phyloP scores from a whole-genome alignment of 495 filamentous ascomycete genomes.

The Massariosphaeria phaeospora region DNA sequence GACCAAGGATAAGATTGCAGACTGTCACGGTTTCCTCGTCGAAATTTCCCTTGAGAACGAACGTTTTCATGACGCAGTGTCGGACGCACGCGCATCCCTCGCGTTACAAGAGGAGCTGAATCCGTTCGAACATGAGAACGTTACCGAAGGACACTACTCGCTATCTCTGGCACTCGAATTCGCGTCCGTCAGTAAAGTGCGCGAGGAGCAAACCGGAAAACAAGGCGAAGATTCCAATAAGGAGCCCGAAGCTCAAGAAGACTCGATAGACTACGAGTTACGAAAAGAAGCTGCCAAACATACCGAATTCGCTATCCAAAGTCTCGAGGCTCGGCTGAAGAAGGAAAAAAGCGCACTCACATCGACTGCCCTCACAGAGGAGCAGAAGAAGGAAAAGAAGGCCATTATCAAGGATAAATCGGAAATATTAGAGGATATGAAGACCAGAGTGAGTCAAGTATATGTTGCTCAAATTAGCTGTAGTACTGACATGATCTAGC shows the following conservation, averaged over 20 bases:
- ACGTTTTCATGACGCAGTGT: constrained; percentile 73
- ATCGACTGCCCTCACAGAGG: neutral
- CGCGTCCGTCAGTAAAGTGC: constrained; percentile 64
- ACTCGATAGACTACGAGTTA: constrained; percentile 29
- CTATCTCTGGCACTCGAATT: constrained; percentile 94
- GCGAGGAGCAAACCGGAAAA: constrained; percentile 37
- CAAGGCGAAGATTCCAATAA: constrained; percentile 35
- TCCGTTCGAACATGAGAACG: constrained; percentile 67
- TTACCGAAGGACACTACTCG: constrained; percentile 94
- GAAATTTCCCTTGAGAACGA: constrained; percentile 96
- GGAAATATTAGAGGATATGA: constrained; percentile 32
- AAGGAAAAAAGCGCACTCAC: constrained; percentile 19
- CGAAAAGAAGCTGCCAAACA: constrained; percentile 32
- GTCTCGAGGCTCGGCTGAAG: constrained; percentile 25
- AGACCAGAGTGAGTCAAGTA: constrained; percentile 28
- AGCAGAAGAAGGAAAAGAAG: constrained; percentile 27
- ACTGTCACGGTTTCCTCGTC: constrained; percentile 84
- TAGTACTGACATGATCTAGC: constrained; percentile 44
- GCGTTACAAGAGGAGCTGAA: constrained; percentile 70
- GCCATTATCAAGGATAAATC: constrained; percentile 26
- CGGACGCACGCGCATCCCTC: constrained; percentile 70
- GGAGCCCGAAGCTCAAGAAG: constrained; percentile 6
- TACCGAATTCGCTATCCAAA: constrained; percentile 28
- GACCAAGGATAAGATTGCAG: constrained; percentile 76
- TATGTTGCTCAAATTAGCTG: constrained; percentile 18